These are phyloP conservation scores for Penicillium sp. DNA, from an alignment of 2,329 filamentous ascomycete genomes.

Conservation along the genomic window DNA sequence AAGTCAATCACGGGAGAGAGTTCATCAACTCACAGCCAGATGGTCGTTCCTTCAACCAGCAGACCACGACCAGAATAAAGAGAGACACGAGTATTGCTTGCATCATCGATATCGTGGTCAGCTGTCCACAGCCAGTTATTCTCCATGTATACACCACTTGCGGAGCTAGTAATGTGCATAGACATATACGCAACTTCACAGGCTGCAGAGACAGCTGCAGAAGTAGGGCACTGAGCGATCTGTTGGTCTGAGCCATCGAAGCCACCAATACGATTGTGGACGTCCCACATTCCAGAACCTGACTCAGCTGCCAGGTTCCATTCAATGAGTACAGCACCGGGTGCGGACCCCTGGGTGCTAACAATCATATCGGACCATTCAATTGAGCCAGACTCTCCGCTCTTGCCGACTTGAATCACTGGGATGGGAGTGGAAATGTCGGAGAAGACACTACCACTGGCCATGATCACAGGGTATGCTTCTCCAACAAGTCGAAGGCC, in stretches of 20 bases:
- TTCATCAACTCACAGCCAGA: constrained; percentile 37
- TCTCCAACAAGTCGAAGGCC: constrained; percentile 58
- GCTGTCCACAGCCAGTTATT: constrained; percentile 56
- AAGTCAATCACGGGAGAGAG: not conserved
- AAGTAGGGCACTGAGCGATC: constrained; percentile 45
- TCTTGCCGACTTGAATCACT: constrained; percentile 66
- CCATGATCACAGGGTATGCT: constrained; percentile 57
- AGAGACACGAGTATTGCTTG: constrained; percentile 50
- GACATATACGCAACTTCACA: constrained; percentile 40
- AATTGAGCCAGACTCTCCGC: constrained; percentile 64
- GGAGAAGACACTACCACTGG: constrained; percentile 57
- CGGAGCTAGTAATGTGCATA: constrained; percentile 37
- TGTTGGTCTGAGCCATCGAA: constrained; percentile 52
- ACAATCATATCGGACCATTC: constrained; percentile 74
- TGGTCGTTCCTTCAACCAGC: constrained; percentile 47
- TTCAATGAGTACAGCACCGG: constrained; percentile 70
- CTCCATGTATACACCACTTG: constrained; percentile 46
- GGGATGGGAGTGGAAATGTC: constrained; percentile 61
- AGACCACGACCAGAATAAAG: constrained; percentile 57
- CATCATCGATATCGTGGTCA: constrained; percentile 58
- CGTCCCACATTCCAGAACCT: constrained; percentile 58
- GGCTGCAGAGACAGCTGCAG: constrained; percentile 33
- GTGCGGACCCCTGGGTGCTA: constrained; percentile 64
- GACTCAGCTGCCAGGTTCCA: constrained; percentile 64
- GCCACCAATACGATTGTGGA: constrained; percentile 54